These are phyloP conservation scores for Glycyrrhiza uralensis DNA, from an alignment of 306 rosid genomes.

Conservation along the genomic window DNA sequence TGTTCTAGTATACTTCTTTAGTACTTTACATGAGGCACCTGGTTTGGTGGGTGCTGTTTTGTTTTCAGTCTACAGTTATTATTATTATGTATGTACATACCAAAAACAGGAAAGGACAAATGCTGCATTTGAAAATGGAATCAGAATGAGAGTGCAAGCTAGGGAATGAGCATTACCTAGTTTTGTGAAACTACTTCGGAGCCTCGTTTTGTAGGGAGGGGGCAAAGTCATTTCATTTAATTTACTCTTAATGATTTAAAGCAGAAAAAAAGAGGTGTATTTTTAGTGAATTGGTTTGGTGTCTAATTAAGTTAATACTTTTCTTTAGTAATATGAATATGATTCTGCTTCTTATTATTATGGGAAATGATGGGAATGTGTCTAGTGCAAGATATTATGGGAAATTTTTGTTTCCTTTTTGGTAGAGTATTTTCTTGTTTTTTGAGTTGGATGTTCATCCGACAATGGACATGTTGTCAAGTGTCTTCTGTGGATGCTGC, in stretches of 20 bases:
- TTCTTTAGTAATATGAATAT: background rate
- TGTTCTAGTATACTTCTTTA: background rate
- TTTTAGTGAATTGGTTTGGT: background rate
- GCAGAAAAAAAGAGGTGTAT: background rate
- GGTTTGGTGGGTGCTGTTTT: slow-evolving; percentile 10
- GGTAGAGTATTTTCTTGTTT: background rate
- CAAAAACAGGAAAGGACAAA: slow-evolving; percentile 23
- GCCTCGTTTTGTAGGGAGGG: background rate
- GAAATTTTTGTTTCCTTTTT: background rate
- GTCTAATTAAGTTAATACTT: background rate
- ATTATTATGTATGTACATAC: slow-evolving; percentile 46
- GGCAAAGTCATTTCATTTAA: background rate
- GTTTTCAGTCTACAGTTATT: slow-evolving; percentile 23
- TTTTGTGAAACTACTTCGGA: background rate
- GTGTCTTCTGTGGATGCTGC: too few relatives aligned
- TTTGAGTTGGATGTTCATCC: too few relatives aligned
- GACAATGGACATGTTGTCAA: too few relatives aligned
- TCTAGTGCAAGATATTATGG: background rate
- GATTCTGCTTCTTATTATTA: background rate
- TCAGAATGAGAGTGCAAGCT: slow-evolving; percentile 24
- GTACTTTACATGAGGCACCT: slow-evolving; percentile 20
- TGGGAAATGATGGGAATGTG: background rate
- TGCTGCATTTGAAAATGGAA: slow-evolving; percentile 34
- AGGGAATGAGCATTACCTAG: background rate
- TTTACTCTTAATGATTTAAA: background rate